A percentile compares a stretch with the other conserved stretches of the same genome.
Evolutionary conservation across 2,329 filamentous ascomycete species (phyloP).

Genomic region (Hypoxylon sp.): DNA sequence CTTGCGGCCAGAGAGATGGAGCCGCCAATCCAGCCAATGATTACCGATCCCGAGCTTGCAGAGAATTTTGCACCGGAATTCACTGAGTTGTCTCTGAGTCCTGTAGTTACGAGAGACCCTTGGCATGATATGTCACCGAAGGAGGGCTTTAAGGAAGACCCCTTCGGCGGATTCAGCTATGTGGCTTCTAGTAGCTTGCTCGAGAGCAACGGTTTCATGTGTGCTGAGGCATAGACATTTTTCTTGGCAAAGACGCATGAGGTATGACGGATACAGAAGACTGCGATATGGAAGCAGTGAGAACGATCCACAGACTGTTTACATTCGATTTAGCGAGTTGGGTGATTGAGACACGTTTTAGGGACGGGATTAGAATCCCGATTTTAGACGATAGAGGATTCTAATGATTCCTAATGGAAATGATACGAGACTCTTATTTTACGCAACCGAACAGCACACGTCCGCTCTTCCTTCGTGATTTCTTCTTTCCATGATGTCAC

Average conservation of each 20-base stretch:
- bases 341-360: conserved; percentile 3
- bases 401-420: conserved; percentile 2
- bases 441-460: not conserved
- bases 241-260: not conserved
- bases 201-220: conserved; percentile 60
- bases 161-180: conserved; percentile 76
- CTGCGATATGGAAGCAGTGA: not conserved
- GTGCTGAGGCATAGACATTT: conserved; percentile 19
- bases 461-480: not conserved
- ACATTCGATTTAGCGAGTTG: conserved; percentile 6
- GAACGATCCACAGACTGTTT: conserved; percentile 4
- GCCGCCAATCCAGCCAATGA: conserved; percentile 91
- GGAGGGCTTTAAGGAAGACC: conserved; percentile 65
- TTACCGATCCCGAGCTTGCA: conserved; percentile 94
- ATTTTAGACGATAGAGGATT: conserved; percentile 10
- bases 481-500: not conserved
- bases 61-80: conserved; percentile 98
- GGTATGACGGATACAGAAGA: not conserved
- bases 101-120: conserved; percentile 68
- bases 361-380: conserved; percentile 6
- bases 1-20: conserved; percentile 86
- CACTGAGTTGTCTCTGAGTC: conserved; percentile 86
- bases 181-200: conserved; percentile 72
- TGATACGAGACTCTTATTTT: not conserved
- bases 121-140: conserved; percentile 57